These are phyloP conservation scores for Stereocaulon alpinum DNA, from an alignment of 495 filamentous ascomycete genomes.

Conservation along the genomic window DNA sequence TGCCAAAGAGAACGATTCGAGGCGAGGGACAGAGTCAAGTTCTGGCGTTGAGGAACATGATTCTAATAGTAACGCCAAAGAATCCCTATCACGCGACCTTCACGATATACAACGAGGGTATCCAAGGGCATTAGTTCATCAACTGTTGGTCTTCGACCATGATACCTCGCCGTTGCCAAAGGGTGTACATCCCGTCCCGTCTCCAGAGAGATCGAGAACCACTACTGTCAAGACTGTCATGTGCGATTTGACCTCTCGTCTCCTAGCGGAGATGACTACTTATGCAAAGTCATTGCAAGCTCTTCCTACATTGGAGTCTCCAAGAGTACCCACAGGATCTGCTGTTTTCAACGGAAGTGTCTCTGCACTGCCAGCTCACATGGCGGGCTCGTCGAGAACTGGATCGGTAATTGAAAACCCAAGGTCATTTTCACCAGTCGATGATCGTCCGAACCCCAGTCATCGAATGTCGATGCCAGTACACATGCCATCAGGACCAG, in stretches of 20 bases:
- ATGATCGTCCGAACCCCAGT: slow-evolving; percentile 12
- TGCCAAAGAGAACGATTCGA: slow-evolving; percentile 26
- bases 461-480: slow-evolving; percentile 76
- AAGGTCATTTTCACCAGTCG: slow-evolving; percentile 15
- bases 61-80: slow-evolving; percentile 17
- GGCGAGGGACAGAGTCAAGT: slow-evolving; percentile 38
- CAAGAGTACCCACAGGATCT: slow-evolving; percentile 33
- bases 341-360: slow-evolving; percentile 11
- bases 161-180: slow-evolving; percentile 35
- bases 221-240: slow-evolving; percentile 94
- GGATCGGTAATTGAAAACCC: slow-evolving; percentile 10
- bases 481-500: slow-evolving; percentile 44
- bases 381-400: slow-evolving; percentile 3
- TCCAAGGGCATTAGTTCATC: slow-evolving; percentile 65
- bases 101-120: slow-evolving; percentile 61
- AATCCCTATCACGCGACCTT: slow-evolving; percentile 51
- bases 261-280: slow-evolving; percentile 79
- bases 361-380: slow-evolving; percentile 13
- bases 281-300: slow-evolving; percentile 78
- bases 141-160: slow-evolving; percentile 71
- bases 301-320: slow-evolving; percentile 70
- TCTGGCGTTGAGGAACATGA: slow-evolving; percentile 21
- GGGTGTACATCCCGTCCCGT: slow-evolving; percentile 61
- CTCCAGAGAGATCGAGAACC: slow-evolving; percentile 54
- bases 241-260: slow-evolving; percentile 75